A percentile compares a stretch with the other conserved stretches of the same genome.
Evolutionary conservation across 495 filamentous ascomycete species (phyloP).

Genomic region (Geoglossum glabrum): DNA sequence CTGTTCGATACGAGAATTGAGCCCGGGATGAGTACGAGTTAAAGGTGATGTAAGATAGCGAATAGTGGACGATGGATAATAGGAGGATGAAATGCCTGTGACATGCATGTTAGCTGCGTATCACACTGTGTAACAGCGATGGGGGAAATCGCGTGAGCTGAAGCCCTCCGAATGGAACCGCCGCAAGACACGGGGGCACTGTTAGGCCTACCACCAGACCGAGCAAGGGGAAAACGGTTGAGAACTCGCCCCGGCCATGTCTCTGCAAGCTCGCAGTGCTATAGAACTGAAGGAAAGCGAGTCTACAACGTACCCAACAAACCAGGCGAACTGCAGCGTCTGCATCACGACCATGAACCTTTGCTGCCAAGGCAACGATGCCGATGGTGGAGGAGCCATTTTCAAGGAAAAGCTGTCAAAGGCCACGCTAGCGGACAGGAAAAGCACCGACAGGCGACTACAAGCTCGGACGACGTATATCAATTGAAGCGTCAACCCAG

Average conservation of each 20-base stretch:
- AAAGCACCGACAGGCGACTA: neutral
- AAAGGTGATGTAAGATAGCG: constrained; percentile 63
- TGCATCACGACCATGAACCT: constrained; percentile 57
- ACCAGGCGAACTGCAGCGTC: constrained; percentile 84
- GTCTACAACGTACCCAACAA: constrained; percentile 47
- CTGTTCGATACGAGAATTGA: constrained; percentile 63
- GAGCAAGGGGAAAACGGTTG: neutral
- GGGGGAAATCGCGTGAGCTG: neutral
- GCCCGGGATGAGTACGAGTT: constrained; percentile 57
- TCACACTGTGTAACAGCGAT: neutral
- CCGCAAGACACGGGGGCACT: neutral
- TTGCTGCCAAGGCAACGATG: constrained; percentile 47
- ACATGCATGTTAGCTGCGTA: neutral
- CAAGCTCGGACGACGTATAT: neutral
- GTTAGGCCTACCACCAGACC: neutral
- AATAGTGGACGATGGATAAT: constrained; percentile 61
- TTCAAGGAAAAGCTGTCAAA: neutral
- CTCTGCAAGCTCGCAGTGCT: neutral
- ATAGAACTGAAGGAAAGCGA: neutral
- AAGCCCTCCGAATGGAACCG: neutral
- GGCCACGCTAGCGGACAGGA: neutral
- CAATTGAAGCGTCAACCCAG: neutral
- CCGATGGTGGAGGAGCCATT: constrained; percentile 68
- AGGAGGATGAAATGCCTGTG: constrained; percentile 65
- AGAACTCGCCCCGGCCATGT: neutral